These are phyloP conservation scores for Colletotrichum sp. DNA, from an alignment of 2,329 filamentous ascomycete species.

Conservation along the genomic window DNA sequence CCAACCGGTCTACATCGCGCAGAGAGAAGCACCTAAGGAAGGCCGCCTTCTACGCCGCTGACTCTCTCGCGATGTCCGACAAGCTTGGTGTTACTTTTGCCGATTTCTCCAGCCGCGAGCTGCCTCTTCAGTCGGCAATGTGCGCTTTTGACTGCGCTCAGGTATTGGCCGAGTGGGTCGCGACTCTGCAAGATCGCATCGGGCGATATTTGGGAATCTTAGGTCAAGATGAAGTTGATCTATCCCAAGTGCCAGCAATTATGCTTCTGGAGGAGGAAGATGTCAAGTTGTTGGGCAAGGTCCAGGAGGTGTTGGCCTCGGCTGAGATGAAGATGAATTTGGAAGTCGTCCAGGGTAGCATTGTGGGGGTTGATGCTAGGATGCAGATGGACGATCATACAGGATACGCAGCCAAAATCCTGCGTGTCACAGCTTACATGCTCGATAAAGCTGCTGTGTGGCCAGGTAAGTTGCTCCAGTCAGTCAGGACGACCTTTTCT, in stretches of 20 bases:
- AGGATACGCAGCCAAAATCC: slow-evolving; percentile 84
- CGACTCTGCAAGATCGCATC: slow-evolving; percentile 92
- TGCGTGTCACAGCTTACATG: slow-evolving; percentile 85
- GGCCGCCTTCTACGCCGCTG: slow-evolving; percentile 93
- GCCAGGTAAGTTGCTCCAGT: slow-evolving; percentile 71
- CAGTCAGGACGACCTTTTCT: background rate
- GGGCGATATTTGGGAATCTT: slow-evolving; percentile 87
- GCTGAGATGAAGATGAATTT: slow-evolving; percentile 81
- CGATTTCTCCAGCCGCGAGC: slow-evolving; percentile 81
- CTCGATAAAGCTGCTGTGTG: slow-evolving; percentile 89
- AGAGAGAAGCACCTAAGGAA: slow-evolving; percentile 89
- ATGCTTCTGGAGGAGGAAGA: slow-evolving; percentile 95
- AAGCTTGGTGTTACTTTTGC: slow-evolving; percentile 85
- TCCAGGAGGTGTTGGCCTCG: slow-evolving; percentile 77
- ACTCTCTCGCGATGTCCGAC: slow-evolving; percentile 88
- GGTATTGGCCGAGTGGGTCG: slow-evolving; percentile 92
- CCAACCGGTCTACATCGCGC: slow-evolving; percentile 62
- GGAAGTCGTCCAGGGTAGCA: slow-evolving; percentile 50
- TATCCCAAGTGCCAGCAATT: slow-evolving; percentile 80
- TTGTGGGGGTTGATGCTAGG: slow-evolving; percentile 57
- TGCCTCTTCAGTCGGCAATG: slow-evolving; percentile 89
- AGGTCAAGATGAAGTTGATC: slow-evolving; percentile 81
- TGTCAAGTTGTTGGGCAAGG: slow-evolving; percentile 81
- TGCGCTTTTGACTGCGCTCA: slow-evolving; percentile 95
- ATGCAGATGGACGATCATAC: slow-evolving; percentile 66